Evolutionary conservation across 768 basidiomycete genomes (phyloP).

Genomic region (Rubroboletus satanas): DNA sequence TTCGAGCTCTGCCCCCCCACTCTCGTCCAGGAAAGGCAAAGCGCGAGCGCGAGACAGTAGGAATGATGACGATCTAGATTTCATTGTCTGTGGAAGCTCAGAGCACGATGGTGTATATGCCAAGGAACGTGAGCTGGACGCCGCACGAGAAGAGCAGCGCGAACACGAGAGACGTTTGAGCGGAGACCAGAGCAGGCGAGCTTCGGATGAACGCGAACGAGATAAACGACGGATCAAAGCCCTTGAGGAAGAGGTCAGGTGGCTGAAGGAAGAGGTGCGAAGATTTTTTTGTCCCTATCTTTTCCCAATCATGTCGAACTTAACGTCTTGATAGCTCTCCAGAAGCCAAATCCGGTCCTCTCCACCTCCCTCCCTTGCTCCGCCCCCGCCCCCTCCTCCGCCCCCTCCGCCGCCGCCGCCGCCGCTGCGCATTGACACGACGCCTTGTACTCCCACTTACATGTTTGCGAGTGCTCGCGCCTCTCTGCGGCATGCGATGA

Average conservation of each 20-base stretch:
- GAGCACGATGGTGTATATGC: slow-evolving; percentile 48
- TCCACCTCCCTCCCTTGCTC: slow-evolving; percentile 10
- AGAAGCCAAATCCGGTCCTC: slow-evolving; percentile 30
- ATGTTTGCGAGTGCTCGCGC: slow-evolving; percentile 63
- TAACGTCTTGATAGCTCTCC: slow-evolving; percentile 39
- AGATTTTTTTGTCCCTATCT: background rate
- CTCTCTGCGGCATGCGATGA: slow-evolving; percentile 50
- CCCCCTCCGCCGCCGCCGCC: slow-evolving; percentile 32
- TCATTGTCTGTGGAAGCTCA: slow-evolving; percentile 39
- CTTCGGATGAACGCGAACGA: slow-evolving; percentile 40
- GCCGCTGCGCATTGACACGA: slow-evolving; percentile 31
- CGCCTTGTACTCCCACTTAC: slow-evolving; percentile 26
- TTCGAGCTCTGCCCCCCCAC: background rate
- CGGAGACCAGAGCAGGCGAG: slow-evolving; percentile 30
- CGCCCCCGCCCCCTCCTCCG: slow-evolving; percentile 42
- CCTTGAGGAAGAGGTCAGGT: slow-evolving; percentile 63
- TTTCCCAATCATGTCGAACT: background rate
- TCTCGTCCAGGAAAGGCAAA: slow-evolving; percentile 41
- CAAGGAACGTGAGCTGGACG: slow-evolving; percentile 59
- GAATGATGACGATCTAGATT: slow-evolving; percentile 23
- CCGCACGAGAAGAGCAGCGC: slow-evolving; percentile 50
- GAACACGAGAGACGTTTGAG: slow-evolving; percentile 41
- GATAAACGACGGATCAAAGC: slow-evolving; percentile 62
- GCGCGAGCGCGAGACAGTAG: slow-evolving; percentile 35
- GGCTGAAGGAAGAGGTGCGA: slow-evolving; percentile 54